Conservation (phyloP, 805 yeast genomes). For the Metschnikowia matae region DNA sequence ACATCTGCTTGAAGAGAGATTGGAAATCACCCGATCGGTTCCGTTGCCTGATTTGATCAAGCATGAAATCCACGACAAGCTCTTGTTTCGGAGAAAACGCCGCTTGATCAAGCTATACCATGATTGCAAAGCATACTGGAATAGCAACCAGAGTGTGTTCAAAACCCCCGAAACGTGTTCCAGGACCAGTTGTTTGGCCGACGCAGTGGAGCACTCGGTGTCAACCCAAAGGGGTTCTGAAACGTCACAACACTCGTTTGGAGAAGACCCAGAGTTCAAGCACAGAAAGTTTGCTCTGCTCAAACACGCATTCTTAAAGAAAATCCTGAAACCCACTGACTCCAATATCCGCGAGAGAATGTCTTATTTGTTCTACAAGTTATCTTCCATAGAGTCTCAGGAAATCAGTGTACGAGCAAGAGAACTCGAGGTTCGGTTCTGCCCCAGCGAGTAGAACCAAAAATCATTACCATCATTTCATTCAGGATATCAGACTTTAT, state of each 20-base stretch:
- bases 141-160: constrained; percentile 5
- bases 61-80: constrained; percentile 11
- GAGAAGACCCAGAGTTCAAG: not conserved
- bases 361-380: constrained; percentile 20
- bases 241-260: constrained; percentile 3
- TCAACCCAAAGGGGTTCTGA: constrained; percentile 10
- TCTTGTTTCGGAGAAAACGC: constrained; percentile 11
- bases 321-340: constrained; percentile 11
- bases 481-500: too few species aligned
- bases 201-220: not conserved
- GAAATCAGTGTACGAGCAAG: constrained; percentile 13
- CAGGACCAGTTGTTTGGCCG: constrained; percentile 11
- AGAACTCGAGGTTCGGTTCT: constrained; percentile 15
- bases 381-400: constrained; percentile 11
- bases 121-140: constrained; percentile 15
- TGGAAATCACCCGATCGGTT: constrained; percentile 9
- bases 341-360: constrained; percentile 17
- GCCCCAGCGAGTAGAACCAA: constrained; percentile 4
- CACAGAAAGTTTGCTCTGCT: constrained; percentile 10
- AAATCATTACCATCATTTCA: too few species aligned
- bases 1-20: constrained; percentile 15
- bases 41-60: constrained; percentile 12
- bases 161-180: constrained; percentile 12
- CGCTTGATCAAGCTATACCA: constrained; percentile 10
- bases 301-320: constrained; percentile 11